Evolutionary conservation across 768 basidiomycete genomes (phyloP), one percentile per base, ranked within the genome.

Genomic region (Xerocomus spinulosus): DNA sequence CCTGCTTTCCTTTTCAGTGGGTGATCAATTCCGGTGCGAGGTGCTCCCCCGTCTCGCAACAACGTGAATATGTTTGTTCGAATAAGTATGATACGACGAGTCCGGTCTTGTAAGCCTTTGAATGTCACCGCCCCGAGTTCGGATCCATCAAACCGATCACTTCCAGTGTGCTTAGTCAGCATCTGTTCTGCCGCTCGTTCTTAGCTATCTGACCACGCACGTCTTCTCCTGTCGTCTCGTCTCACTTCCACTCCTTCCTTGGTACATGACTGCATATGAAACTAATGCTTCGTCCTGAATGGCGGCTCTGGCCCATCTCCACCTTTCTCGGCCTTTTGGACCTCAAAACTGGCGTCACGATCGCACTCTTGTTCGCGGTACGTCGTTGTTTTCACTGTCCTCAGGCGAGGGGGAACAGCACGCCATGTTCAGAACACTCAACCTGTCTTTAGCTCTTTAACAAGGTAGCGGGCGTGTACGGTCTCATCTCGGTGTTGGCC

Each of bases 391-490:
- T 25, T 17, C 14, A 36, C 24, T 34, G 14, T 43, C 33, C 30
- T 10, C 36, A 15, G 17, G 17, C 15, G 34, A 1, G 33, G 9
- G 34, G 17, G 34, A 17, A n/a, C 10, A 9, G 17, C 34, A 17
- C 17, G 34, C 18, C 17, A 2, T 4, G 3, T 39, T 9, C 0
- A 14, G 18, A 33, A 39, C 38, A 17, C 57, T 53, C 52, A 58
- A 40, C 48, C 32, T 55, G 41, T 12, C 9, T 7, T 21, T 59
- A 89, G 88, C 70, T 92, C 44, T 74, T 99, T 55, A 99, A 99
- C 79, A 99, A 99, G 71, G 95, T 94, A 42, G 94, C 96, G 17
- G 95, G 96, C 42, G 81, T 97, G 9, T 99, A 98, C 64, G 96
- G 96, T 46, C 79, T 99, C 48, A 84, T 99, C 49, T 94, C 93